Conservation (phyloP, 208 protist species). For the Leishmania mexicana region DNA sequence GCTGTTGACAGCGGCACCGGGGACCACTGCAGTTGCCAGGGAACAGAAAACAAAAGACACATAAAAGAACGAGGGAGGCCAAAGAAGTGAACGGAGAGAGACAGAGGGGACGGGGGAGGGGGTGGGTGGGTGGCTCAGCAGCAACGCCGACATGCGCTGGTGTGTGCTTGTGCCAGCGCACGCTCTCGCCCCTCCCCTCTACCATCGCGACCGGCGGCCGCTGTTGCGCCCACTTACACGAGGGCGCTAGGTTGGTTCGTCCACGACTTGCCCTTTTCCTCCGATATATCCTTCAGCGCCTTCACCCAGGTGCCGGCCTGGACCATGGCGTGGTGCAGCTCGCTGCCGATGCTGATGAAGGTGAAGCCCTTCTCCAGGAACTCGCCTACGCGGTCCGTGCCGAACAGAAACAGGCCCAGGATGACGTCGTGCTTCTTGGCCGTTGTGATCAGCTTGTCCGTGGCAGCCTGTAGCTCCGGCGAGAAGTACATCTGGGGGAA, state of each 20-base stretch:
- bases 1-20: neutral
- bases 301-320: constrained; percentile 69
- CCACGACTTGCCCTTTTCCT: constrained; percentile 63
- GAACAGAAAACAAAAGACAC: neutral
- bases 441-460: constrained; percentile 66
- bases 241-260: constrained; percentile 68
- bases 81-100: neutral
- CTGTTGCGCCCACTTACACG: constrained; percentile 38
- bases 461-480: constrained; percentile 65
- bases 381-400: constrained; percentile 78
- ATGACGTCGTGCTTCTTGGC: constrained; percentile 74
- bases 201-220: neutral
- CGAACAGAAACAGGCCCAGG: constrained; percentile 79
- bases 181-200: neutral
- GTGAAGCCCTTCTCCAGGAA: constrained; percentile 85
- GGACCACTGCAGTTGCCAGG: neutral
- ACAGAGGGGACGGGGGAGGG: neutral
- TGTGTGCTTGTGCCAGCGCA: neutral
- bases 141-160: neutral
- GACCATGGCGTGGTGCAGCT: constrained; percentile 79
- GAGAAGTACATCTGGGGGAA: constrained; percentile 88
- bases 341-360: constrained; percentile 82
- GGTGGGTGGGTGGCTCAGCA: neutral
- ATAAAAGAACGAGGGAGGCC: neutral
- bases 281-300: constrained; percentile 55